Conservation (phyloP, 495 filamentous ascomycete species). For the Aspergillus conjunctus region DNA sequence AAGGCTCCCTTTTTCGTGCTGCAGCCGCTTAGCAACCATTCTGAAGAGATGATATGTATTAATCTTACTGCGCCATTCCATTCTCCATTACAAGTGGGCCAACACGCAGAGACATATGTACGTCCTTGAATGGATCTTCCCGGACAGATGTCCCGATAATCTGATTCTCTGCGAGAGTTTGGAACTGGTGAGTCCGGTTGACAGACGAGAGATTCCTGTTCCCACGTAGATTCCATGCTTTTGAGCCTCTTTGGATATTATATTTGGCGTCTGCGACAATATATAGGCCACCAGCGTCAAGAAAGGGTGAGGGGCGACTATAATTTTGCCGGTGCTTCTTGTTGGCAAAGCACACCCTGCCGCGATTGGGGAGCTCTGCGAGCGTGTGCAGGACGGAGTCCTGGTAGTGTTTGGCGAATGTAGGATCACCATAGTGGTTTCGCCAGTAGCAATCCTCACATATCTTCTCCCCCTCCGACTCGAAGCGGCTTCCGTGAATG, state of each 20-base stretch:
- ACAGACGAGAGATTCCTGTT: too few relatives aligned
- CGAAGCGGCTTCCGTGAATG: background rate
- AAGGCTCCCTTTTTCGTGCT: conserved; percentile 35
- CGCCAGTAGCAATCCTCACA: conserved; percentile 22
- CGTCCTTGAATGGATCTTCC: conserved; percentile 38
- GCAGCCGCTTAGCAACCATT: background rate
- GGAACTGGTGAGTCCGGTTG: too few relatives aligned
- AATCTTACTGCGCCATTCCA: conserved; percentile 34
- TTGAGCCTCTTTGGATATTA: background rate
- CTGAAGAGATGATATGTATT: too few relatives aligned
- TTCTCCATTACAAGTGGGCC: conserved; percentile 48
- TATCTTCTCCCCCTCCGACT: background rate
- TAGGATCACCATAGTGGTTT: conserved; percentile 16
- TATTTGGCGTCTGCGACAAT: background rate
- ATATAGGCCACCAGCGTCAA: background rate
- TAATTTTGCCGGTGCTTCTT: background rate
- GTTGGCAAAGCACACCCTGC: too few relatives aligned
- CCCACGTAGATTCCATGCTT: background rate
- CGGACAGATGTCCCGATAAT: conserved; percentile 19
- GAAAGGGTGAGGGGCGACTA: background rate
- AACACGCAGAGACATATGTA: conserved; percentile 44
- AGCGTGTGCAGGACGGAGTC: conserved; percentile 30
- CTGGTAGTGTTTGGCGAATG: conserved; percentile 32
- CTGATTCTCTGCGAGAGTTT: too few relatives aligned
- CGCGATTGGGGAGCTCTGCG: too few relatives aligned